Evolutionary conservation across 1,284 basidiomycete species (phyloP).

Genomic region (Austroboletus niveus): DNA sequence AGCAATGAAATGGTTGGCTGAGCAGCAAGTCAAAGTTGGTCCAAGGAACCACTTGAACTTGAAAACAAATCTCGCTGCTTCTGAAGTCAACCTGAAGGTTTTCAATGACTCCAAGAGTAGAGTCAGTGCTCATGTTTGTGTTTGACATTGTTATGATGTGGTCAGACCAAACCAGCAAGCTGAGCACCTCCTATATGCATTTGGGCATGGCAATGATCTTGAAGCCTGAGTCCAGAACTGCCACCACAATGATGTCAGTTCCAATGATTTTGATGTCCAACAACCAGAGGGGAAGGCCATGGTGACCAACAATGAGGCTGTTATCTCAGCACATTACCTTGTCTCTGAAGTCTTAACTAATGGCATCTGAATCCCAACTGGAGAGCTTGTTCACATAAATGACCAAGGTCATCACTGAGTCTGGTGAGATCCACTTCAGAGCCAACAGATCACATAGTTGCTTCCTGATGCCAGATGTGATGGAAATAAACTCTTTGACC

Average conservation of each 20-base stretch:
- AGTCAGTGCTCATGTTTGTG: not conserved
- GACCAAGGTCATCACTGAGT: too few species aligned
- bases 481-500: not conserved
- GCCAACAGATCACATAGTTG: not conserved
- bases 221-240: not conserved
- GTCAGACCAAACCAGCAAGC: not conserved
- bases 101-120: not conserved
- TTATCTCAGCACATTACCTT: not conserved
- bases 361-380: too few species aligned
- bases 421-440: too few species aligned
- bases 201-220: not conserved
- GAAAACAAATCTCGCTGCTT: not conserved
- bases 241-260: too few species aligned
- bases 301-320: too few species aligned
- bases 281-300: too few species aligned
- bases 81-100: not conserved
- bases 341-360: not conserved
- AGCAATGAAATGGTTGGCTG: not conserved
- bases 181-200: not conserved
- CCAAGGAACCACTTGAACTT: not conserved
- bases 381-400: too few species aligned
- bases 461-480: not conserved
- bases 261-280: too few species aligned
- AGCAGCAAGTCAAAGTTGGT: conserved; percentile 4
- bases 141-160: not conserved